Base-by-base conservation (phyloP, 768 basidiomycete species). In the Holtermanniella nyarrowii region DNA sequence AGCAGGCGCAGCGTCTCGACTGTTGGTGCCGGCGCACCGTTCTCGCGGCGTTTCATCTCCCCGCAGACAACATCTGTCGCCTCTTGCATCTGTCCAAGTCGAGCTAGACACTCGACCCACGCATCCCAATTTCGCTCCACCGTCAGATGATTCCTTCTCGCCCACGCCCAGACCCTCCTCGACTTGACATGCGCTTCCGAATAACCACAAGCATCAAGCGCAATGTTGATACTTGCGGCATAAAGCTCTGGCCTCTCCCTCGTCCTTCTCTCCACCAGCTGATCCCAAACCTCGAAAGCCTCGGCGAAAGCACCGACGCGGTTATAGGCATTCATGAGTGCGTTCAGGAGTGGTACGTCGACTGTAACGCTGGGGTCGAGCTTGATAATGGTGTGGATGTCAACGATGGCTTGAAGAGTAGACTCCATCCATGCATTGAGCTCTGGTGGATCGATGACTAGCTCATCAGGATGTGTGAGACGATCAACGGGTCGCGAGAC, bases 251-350 rank as follows among this genome's bases (percentile, higher is more conserved):
- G 80, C 61, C 61, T 78, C 5, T 45, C 46, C 11, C 43, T 18
- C 27, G 47, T 41, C 78, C 69, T 87, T 77, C 64, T 76, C 76
- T 50, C 60, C 26, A 63, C 55, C 3, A 75, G 48, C 37, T 72
- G 53, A 26, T 88, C 82, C 88, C 89, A 96, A 2, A 93, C 77
- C 27, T 82, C 77, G 59, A 80, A 83, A 14, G 84, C 82, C 52
- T 86, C 84, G 0, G 72, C 74, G 55, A 83, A 85, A 53, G 80
- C 81, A 3, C 80, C 81, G 5, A 83, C 76, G n/a, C 82, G 82
- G 60, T 85, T 82, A 70, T 91, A 96, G 0, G 86, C 82, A 68
- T 87, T 80, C 85, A 95, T 87, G 55, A 95, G 74, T 61, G 86
- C 80, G 65, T 89, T 91, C 78, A 85, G 82, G 12, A 88, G 75